Evolutionary conservation across 202 grass and related monocot species (phyloP).

Genomic region (Zoysia matrella): DNA sequence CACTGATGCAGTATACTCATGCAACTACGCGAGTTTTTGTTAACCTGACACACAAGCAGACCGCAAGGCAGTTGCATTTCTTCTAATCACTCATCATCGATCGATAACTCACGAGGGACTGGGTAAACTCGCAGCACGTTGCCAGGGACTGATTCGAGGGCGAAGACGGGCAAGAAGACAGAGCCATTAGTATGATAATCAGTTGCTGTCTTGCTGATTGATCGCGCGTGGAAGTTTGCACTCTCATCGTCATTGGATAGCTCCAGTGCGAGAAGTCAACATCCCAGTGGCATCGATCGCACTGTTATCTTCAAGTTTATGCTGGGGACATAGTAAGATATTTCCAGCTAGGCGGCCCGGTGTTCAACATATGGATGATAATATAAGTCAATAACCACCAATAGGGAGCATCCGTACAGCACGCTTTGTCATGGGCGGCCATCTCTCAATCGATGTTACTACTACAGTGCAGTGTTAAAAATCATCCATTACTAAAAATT

Average conservation of each 20-base stretch:
- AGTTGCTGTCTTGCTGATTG: neutral
- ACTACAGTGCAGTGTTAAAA: too few relatives aligned
- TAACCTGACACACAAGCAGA: neutral
- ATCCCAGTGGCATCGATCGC: neutral
- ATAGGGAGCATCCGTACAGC: too few relatives aligned
- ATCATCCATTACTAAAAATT: too few relatives aligned
- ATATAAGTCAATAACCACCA: too few relatives aligned
- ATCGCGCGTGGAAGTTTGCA: conserved; percentile 19
- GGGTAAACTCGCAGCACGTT: conserved; percentile 36
- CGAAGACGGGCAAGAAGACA: conserved; percentile 22
- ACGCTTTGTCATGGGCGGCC: too few relatives aligned
- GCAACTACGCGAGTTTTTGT: neutral
- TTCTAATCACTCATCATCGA: neutral
- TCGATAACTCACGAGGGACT: neutral
- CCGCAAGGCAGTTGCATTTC: neutral
- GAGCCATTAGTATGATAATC: neutral
- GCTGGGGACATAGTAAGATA: neutral
- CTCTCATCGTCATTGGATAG: neutral
- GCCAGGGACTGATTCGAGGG: neutral
- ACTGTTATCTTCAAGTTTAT: too few relatives aligned
- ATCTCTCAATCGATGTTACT: too few relatives aligned
- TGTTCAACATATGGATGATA: too few relatives aligned
- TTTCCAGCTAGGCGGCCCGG: neutral
- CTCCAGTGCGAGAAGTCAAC: neutral
- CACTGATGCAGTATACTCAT: neutral